These are phyloP conservation scores for Chrysopogon serrulatus DNA, from an alignment of 176 grass and related monocot genomes.

Conservation along the genomic window DNA sequence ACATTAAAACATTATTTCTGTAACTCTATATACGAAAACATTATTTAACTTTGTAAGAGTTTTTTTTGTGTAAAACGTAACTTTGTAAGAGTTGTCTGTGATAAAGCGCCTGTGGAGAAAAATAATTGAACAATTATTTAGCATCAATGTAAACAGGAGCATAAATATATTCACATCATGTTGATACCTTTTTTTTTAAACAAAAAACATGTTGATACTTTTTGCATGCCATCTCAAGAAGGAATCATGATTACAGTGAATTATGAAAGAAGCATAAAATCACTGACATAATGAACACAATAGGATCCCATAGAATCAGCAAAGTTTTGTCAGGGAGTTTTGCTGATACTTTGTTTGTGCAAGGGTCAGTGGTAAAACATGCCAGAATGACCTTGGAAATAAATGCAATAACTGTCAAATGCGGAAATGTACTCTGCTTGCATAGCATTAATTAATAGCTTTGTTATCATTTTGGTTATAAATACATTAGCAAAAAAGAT, in stretches of 20 bases:
- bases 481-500: neutral
- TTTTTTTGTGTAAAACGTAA: no score
- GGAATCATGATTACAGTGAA: neutral
- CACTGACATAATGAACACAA: neutral
- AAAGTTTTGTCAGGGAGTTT: neutral
- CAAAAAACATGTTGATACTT: no score
- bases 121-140: neutral
- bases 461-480: neutral
- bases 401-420: neutral
- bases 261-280: neutral
- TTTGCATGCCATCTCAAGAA: neutral
- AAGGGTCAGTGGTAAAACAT: neutral
- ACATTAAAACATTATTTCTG: neutral
- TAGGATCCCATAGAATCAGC: neutral
- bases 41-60: conserved; percentile 2
- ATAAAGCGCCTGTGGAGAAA: neutral
- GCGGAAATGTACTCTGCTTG: neutral
- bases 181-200: no score
- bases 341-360: neutral
- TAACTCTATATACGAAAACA: neutral
- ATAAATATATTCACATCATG: neutral
- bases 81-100: neutral
- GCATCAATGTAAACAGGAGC: neutral
- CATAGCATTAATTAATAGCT: neutral
- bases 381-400: neutral